Evolutionary conservation across 2,329 filamentous ascomycete genomes (phyloP), one percentile per base, ranked within the genome.

Genomic region (Fusarium luffae): DNA sequence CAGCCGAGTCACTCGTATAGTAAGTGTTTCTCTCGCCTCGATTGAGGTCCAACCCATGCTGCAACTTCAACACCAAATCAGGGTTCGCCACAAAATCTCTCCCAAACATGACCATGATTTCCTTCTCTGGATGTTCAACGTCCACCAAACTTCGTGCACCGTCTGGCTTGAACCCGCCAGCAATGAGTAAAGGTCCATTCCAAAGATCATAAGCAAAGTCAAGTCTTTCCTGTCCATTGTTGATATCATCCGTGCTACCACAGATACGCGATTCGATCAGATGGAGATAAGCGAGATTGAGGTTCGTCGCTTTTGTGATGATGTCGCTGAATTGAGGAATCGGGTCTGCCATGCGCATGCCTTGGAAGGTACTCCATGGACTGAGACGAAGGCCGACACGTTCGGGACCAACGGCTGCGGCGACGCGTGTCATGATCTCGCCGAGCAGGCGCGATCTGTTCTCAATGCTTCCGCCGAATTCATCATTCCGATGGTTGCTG

Each of bases 321-420:
- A 91, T 74, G 71, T 92, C 82, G 0, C 79, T 80, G 73, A 92
- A 93, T 65, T 92, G 89, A 1, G 89, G 86, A 11, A 87, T 73
- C 0, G 89, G 89, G 46, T 92, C 83, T 0, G 77, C 69, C 87
- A 91, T 90, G 5, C 80, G 79, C 89, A 92, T 90, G 32, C 84
- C 85, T 63, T 92, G 88, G 79, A 89, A 92, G 0, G 79, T 78
- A 51, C 84, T 86, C 79, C 85, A 91, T 0, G 90, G 90, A 4
- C 83, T 86, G 6, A 92, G 77, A 3, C 90, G 85, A 30, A 91
- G 84, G 2, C 83, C 87, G 4, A 84, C 82, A 14, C 81, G 81
- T 2, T 89, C 83, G 0, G 84, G 75, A 1, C 89, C 89, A 5
- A 86, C 74, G 0, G 80, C 80, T 0, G 75, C 71, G 1, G 77